Base-by-base conservation (phyloP, 352 stramenopile genomes). In the Globisporangium irregulare region DNA sequence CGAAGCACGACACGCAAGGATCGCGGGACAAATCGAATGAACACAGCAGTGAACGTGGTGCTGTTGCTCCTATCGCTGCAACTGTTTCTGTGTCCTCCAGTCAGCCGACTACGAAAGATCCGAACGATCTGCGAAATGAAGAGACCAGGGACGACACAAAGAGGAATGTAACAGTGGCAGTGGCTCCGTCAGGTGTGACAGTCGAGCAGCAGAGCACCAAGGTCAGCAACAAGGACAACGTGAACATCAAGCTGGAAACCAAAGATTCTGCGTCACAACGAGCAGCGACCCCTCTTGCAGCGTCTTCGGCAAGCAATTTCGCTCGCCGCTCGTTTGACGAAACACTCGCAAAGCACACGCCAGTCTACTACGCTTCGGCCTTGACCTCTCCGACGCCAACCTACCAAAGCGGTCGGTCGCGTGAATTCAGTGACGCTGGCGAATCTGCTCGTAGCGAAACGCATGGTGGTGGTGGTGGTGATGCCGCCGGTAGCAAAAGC, bases 11-110 rank as follows among this genome's bases (percentile, higher is more conserved):
- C 1, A 15, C 20, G 32, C 56, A 14, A 15, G 29, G 56, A 10
- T 59, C 27, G 27, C 54, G 27, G 15, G 55, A 60, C 27, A 62
- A 29, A 62, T 62, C 56, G 20, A n/a, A 0, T 5, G 56, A 62
- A 5, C 27, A 15, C 7, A 38, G 9, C 27, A n/a, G 56, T 14
- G 29, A 27, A 2, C 41, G 14, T n/a, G 41, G 14, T n/a, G 41
- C 14, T 43, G 36, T 22, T 18, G 18, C 36, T 27, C 15, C 4
- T 59, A 1, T 36, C 32, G 32, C 4, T 46, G 38, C 38, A 12
- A 46, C 38, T 46, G 12, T 3, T 60, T 20, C 48, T 54, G 48
- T 8, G 41, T 50, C 41, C 15, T 50, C n/a, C 20, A 54, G 20
- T 27, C 48, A 55, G n/a, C 25, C n/a, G 48, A 29, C 48, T 27